phyloP scores from a whole-genome alignment of 208 protist species.

The Wallacemonas sp. region DNA sequence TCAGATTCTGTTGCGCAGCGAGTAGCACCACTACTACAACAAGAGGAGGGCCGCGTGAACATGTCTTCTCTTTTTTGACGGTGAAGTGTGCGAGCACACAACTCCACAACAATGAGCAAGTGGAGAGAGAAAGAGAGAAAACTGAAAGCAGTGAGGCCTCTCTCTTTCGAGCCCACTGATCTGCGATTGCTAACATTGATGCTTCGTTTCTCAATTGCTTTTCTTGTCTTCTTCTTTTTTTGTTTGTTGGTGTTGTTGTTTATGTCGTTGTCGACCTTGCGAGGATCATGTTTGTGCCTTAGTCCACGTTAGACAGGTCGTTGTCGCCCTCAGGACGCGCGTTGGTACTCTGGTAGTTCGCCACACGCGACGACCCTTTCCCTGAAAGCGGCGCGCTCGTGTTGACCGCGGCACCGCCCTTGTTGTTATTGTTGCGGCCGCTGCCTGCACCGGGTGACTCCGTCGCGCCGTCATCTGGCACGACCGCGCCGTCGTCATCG shows the following conservation, averaged over 20 bases:
- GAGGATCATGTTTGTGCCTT: too few relatives aligned
- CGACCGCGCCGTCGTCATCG: background rate
- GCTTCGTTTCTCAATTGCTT: background rate
- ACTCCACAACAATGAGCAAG: too few relatives aligned
- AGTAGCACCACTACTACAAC: too few relatives aligned
- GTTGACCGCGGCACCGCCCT: background rate
- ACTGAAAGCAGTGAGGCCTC: too few relatives aligned
- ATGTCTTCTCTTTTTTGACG: too few relatives aligned
- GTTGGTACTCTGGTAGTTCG: conserved; percentile 12
- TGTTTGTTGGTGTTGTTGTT: conserved; percentile 7
- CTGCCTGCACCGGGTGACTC: too few relatives aligned
- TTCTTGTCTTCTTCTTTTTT: background rate
- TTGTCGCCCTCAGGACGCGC: background rate
- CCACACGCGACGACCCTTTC: background rate
- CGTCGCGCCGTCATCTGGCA: too few relatives aligned
- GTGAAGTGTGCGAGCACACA: too few relatives aligned
- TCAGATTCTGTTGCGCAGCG: too few relatives aligned
- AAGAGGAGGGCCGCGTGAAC: too few relatives aligned
- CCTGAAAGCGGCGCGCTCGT: background rate
- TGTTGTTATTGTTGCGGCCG: too few relatives aligned
- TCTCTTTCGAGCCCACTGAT: background rate
- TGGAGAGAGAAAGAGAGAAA: too few relatives aligned
- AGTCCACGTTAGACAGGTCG: conserved; percentile 1
- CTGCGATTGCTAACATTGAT: background rate
- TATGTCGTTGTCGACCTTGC: background rate